Base-by-base conservation (phyloP, 2,329 filamentous ascomycete genomes). In the Colletotrichum sp. region DNA sequence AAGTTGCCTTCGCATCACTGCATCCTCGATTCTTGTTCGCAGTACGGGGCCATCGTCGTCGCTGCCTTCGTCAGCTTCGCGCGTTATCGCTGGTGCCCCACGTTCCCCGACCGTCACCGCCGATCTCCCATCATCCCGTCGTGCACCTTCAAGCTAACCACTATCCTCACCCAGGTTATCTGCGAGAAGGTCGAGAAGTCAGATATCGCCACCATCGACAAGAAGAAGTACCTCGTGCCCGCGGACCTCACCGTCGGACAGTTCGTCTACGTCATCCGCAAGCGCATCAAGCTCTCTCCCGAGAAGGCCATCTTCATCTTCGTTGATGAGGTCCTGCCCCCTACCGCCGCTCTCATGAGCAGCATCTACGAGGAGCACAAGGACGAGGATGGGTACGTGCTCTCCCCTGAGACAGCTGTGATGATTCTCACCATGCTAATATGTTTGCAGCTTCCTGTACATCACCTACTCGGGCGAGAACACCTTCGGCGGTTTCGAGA, bases 241-340 rank as follows among this genome's bases (percentile, higher is more conserved):
- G 96, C 97, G 81, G 97, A 99, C 85, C 92, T 99, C 84, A 99
- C 97, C 78, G 97, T 99, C 78, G 97, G 97, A 82, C 97, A 99
- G 93, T 98, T 99, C 85, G 97, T 99, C 89, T 99, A 99, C 88
- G 97, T 99, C 79, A 99, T 99, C 88, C 96, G 97, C 86, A 99
- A 99, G 92, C 94, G 97, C 84, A 99, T 99, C 90, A 99, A 99
- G 95, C 92, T 99, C 80, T 98, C 96, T 71, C 97, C 97, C 36
- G 97, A 99, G 90, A 99, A 99, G 92, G 97, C 97, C 85, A 99
- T 99, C 89, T 99, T 99, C 92, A 99, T 99, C 91, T 99, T 99
- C 88, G 97, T 99, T 83, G 96, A 99, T 85, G 97, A 99, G 88
- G 96, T 98, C 67, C 92, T 99, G 72, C 97, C 97, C 67, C 97